Conservation (phyloP, 805 yeast species). For the Cyberlindnera lachancei region DNA sequence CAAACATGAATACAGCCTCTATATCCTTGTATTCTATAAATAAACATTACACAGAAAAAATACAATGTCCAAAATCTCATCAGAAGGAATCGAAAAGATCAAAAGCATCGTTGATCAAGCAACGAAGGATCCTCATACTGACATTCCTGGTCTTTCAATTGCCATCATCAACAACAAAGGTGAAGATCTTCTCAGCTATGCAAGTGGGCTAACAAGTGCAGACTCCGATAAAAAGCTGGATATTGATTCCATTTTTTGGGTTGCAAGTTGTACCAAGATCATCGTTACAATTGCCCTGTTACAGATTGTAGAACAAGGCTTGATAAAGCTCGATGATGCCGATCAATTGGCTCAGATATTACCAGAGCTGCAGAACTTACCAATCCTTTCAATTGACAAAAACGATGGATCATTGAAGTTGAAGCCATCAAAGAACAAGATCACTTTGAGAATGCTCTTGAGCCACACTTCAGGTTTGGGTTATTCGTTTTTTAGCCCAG, state of each 20-base stretch:
- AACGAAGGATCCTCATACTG: conserved; percentile 4
- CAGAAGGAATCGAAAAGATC: conserved; percentile 3
- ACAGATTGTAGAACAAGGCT: conserved; percentile 28
- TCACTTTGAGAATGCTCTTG: conserved; percentile 29
- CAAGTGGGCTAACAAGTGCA: conserved; percentile 16
- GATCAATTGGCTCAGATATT: conserved; percentile 24
- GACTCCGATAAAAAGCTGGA: conserved; percentile 9
- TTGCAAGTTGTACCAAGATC: conserved; percentile 28
- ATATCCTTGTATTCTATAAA: too few species aligned
- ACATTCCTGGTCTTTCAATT: conserved; percentile 9
- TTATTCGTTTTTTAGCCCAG: conserved; percentile 25
- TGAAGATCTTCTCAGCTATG: conserved; percentile 15
- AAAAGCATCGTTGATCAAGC: conserved; percentile 5
- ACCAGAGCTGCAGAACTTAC: conserved; percentile 25
- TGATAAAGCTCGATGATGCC: conserved; percentile 23
- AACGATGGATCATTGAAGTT: conserved; percentile 21
- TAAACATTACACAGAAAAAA: too few species aligned
- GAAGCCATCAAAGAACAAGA: conserved; percentile 20
- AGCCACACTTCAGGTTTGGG: conserved; percentile 34
- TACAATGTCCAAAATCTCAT: conserved; percentile 3
- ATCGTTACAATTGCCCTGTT: conserved; percentile 24
- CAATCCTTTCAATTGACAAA: conserved; percentile 16
- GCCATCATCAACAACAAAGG: conserved; percentile 8
- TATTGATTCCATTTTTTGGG: conserved; percentile 23
- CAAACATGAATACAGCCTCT: too few species aligned